Evolutionary conservation across 2,329 filamentous ascomycete genomes (phyloP), one percentile per base, ranked within the genome.

Genomic region (Grosmannia huntii): DNA sequence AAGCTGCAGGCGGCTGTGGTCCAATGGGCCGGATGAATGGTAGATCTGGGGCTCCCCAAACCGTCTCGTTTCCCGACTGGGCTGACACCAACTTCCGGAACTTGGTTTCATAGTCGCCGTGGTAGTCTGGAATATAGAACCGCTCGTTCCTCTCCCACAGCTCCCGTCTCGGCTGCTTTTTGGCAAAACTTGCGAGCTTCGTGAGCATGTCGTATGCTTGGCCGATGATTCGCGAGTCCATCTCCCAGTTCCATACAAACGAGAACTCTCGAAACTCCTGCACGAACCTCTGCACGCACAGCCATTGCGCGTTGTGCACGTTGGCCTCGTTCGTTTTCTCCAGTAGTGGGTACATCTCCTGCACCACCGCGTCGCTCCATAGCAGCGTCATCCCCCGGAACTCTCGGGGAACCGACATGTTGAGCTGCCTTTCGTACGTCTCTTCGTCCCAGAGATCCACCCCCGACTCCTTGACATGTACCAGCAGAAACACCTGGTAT

Each of bases 201-300:
- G 85, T 79, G 50, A 90, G 80, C 63, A 92, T 81, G 64, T 92
- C 85, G 69, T 92, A 91, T 71, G 90, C 85, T 62, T 94, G 87
- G 10, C 89, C 89, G 0, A 84, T 89, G 66, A 87, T 86, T 53
- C 89, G 80, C 36, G 86, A 84, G 66, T 94, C 88, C 72, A 90
- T 87, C 68, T 94, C 89, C 88, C 87, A 91, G 68, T 92, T 91
- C 87, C 89, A 94, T 64, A 90, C 78, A 65, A 81, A 90, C 64
- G 91, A 86, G 63, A 88, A 94, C 65, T 92, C 83, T 0, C 87
- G 87, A 65, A 90, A 85, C 55, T 86, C 85, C 65, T 86, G 79
- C 60, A 82, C 82, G 67, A 91, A 90, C 70, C 85, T 85, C 67
- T 90, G 87, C 2, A 90, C 77, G 6, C 86, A 85, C 63, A 89